Evolutionary conservation across 768 basidiomycete genomes (phyloP), one percentile per base, ranked within the genome.

Genomic region (Termitomyces sp.): DNA sequence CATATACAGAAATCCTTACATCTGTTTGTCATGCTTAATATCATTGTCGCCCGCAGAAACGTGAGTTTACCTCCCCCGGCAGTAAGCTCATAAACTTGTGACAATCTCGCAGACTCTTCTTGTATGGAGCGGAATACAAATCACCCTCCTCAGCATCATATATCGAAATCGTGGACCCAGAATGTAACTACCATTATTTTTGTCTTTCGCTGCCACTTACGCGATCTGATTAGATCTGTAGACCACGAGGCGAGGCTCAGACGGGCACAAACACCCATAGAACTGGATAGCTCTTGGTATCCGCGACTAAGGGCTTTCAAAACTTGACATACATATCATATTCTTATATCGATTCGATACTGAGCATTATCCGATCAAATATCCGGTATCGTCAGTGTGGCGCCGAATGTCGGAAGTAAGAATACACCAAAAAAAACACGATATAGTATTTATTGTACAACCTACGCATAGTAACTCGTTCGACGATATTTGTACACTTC

Each of bases 51-150:
- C 42, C 70, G 68, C 41, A 54, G 59, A 56, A 68, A 66, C 58
- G 72, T 68, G 16, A n/a, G 64, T 46, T 15, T 48, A 13, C 1
- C 23, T 42, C 6, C 16, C 7, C 16, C 22, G 11, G 33, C 3
- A 25, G 23, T 36, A 10, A 36, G 3, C 22, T 13, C 12, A 25
- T 1, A 13, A 32, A 53, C 23, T 33, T 20, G 23, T 31, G 7
- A n/a, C 15, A 27, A 43, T 18, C 0, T 23, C 23, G 16, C 53
- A 74, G 74, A 70, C 68, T 33, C 62, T 76, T 48, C 57, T 68
- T 22, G 48, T 74, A 36, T 74, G 72, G 72, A 63, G 63, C 33
- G 55, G 64, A 25, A 59, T 73, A 40, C 68, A 76, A 62, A 65
- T 73, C 13, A 39, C 64, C 3, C 54, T 74, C 13, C 60, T 66